phyloP scores from a whole-genome alignment of 2,329 filamentous ascomycete species.

The Didymella sp. region DNA sequence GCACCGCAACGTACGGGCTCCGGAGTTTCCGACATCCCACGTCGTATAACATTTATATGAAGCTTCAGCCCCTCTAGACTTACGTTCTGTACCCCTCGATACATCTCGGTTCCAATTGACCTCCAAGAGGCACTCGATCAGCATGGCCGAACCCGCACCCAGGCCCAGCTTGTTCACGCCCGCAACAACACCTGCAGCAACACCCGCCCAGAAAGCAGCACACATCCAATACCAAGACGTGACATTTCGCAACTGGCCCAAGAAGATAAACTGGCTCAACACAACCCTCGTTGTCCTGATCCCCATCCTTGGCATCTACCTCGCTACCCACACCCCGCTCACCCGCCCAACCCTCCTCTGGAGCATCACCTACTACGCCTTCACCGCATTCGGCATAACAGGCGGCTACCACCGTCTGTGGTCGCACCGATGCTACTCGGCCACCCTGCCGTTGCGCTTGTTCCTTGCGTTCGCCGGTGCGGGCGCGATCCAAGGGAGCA shows the following conservation, averaged over 20 bases:
- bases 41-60: conserved; percentile 6
- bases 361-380: conserved; percentile 79
- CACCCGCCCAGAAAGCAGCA: conserved; percentile 17
- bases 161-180: conserved; percentile 12
- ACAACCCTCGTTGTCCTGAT: conserved; percentile 78
- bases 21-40: background rate
- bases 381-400: conserved; percentile 71
- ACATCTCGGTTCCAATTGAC: background rate
- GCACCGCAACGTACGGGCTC: background rate
- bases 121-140: background rate
- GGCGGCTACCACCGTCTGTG: conserved; percentile 75
- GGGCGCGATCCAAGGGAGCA: conserved; percentile 57
- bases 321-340: conserved; percentile 78
- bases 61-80: background rate
- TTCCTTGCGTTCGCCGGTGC: conserved; percentile 56
- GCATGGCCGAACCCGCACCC: conserved; percentile 15
- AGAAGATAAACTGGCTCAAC: conserved; percentile 93
- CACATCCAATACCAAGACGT: conserved; percentile 30
- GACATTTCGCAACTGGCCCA: conserved; percentile 73
- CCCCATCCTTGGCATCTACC: conserved; percentile 74
- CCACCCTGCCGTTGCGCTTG: conserved; percentile 52
- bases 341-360: conserved; percentile 74
- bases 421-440: conserved; percentile 59
- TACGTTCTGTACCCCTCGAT: background rate
- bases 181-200: conserved; percentile 5